Evolutionary conservation across 495 filamentous ascomycete species (phyloP).

Genomic region (Rostrohypoxylon terebratum): DNA sequence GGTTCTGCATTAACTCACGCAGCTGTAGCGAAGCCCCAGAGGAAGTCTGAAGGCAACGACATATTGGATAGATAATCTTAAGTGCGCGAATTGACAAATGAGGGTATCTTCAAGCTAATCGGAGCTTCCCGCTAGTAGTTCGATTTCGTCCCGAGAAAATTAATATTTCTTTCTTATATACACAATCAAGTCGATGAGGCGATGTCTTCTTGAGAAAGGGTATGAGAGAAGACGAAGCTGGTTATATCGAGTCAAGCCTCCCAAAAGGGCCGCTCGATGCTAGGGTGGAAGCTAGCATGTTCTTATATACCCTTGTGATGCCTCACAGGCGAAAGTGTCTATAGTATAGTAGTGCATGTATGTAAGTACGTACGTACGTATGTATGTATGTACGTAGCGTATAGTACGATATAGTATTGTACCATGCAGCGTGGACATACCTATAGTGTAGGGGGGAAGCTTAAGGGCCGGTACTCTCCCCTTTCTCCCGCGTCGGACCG

Average conservation of each 20-base stretch:
- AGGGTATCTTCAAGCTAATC: conserved; percentile 41
- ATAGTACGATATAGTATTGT: background rate
- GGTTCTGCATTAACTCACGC: conserved; percentile 62
- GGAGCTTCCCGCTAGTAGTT: conserved; percentile 32
- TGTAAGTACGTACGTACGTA: background rate
- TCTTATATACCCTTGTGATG: conserved; percentile 45
- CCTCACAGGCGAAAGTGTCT: conserved; percentile 16
- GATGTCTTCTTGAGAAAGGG: conserved; percentile 26
- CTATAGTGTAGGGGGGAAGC: conserved; percentile 25
- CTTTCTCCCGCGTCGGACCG: conserved; percentile 62
- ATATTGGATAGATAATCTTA: conserved; percentile 45
- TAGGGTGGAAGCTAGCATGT: conserved; percentile 35
- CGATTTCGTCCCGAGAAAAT: conserved; percentile 48
- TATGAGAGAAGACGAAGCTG: conserved; percentile 16
- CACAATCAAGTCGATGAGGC: conserved; percentile 41
- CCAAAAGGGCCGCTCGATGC: conserved; percentile 32
- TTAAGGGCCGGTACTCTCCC: conserved; percentile 49
- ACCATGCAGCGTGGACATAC: conserved; percentile 16
- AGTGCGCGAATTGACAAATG: conserved; percentile 19
- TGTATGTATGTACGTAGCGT: background rate
- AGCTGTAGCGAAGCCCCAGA: conserved; percentile 87
- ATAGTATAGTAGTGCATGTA: background rate
- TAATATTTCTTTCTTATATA: conserved; percentile 38
- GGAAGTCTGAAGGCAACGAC: conserved; percentile 76
- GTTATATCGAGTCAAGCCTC: conserved; percentile 32